Percentiles rank a stretch among this genome's conserved stretches.
Conservation (phyloP, 1,284 basidiomycete genomes). For the Boletellus deceptivus region DNA sequence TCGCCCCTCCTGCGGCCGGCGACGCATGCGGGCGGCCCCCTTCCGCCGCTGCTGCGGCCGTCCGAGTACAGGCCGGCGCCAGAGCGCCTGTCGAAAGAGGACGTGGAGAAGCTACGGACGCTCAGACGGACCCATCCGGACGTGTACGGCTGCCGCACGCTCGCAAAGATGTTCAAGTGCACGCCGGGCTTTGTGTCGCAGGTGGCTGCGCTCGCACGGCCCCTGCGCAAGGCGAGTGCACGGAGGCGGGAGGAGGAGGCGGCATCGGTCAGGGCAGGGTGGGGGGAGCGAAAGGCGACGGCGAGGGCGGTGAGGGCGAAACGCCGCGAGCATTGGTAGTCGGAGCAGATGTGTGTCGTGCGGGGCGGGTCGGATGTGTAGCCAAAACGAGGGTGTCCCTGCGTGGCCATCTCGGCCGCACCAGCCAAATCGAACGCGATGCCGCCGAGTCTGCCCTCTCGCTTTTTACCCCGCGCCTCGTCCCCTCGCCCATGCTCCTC, state of each 20-base stretch:
- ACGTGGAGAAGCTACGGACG: conserved; percentile 53
- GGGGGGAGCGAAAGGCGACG: conserved; percentile 59
- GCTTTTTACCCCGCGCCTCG: neutral
- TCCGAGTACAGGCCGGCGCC: conserved; percentile 36
- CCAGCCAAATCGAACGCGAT: too few species aligned
- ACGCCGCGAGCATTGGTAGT: conserved; percentile 57
- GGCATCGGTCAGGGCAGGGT: conserved; percentile 42
- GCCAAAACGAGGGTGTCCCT: conserved; percentile 2
- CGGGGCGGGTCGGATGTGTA: neutral
- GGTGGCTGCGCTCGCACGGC: conserved; percentile 54
- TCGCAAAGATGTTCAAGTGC: conserved; percentile 60
- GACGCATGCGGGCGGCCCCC: conserved; percentile 28
- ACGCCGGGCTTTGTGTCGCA: conserved; percentile 53
- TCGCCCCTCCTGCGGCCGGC: conserved; percentile 60
- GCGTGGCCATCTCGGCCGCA: neutral
- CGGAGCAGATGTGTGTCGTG: neutral
- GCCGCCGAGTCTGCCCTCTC: neutral
- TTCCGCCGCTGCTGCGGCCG: conserved; percentile 48
- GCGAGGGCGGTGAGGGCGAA: conserved; percentile 54
- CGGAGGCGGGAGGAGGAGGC: conserved; percentile 41
- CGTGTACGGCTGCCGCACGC: conserved; percentile 47
- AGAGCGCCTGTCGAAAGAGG: conserved; percentile 48
- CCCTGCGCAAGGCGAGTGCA: conserved; percentile 40
- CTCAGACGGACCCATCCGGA: conserved; percentile 53
- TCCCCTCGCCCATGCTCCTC: neutral